These are phyloP conservation scores for Fusarium sp. DNA, from an alignment of 2,329 filamentous ascomycete genomes.

Conservation along the genomic window DNA sequence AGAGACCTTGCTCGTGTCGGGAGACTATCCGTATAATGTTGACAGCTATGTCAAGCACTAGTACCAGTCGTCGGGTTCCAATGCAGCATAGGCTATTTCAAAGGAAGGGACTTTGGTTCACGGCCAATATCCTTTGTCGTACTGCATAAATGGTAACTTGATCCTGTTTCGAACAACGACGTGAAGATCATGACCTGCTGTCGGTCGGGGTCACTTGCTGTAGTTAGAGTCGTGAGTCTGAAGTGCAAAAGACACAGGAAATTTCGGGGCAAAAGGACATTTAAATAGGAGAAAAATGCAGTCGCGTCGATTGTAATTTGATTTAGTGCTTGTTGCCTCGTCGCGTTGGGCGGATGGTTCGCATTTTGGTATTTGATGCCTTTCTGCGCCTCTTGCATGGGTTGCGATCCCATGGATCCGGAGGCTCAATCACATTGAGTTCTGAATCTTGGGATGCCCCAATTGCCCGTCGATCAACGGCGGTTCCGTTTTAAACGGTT, in stretches of 20 bases:
- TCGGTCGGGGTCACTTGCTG: background rate
- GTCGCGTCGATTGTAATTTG: slow-evolving; percentile 14
- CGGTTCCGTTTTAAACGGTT: background rate
- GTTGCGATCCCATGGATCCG: slow-evolving; percentile 10
- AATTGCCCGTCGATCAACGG: background rate
- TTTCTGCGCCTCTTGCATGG: slow-evolving; percentile 34
- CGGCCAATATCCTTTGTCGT: background rate
- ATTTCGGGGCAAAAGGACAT: slow-evolving; percentile 15
- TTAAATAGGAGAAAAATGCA: slow-evolving; percentile 23
- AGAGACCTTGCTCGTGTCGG: background rate
- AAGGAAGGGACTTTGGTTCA: background rate
- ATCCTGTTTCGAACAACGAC: background rate
- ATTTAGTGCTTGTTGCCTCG: slow-evolving; percentile 30
- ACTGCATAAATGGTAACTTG: background rate
- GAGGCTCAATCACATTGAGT: background rate
- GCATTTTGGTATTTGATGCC: slow-evolving; percentile 20
- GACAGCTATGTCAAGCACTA: background rate
- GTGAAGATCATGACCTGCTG: background rate
- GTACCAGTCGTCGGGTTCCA: background rate
- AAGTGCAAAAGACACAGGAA: background rate
- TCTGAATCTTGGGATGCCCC: background rate
- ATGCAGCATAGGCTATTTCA: background rate
- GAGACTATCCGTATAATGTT: background rate
- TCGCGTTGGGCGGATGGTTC: slow-evolving; percentile 19
- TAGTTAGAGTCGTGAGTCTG: background rate